A percentile compares a stretch with the other conserved stretches of the same genome.
These are phyloP conservation scores for Eragrostis curvula DNA, from an alignment of 176 grass and related monocot species.

Conservation along the genomic window DNA sequence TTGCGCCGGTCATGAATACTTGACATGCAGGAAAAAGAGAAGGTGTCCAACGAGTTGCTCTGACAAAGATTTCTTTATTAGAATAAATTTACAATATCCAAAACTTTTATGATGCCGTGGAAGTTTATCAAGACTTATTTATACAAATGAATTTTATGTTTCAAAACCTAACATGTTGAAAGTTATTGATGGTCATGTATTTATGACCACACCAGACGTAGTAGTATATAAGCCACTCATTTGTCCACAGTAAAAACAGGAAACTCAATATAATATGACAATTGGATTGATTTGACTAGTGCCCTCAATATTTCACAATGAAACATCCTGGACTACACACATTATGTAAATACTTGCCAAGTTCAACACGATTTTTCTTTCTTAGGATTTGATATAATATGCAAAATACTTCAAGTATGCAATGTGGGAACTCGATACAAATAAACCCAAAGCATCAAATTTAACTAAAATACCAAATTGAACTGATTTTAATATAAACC, in stretches of 20 bases:
- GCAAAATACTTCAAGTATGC: background rate
- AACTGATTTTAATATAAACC: background rate
- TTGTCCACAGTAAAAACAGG: background rate
- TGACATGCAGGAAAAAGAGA: background rate
- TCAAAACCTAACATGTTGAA: background rate
- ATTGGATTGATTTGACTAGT: background rate
- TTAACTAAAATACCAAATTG: background rate
- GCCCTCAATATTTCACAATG: background rate
- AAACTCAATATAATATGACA: background rate
- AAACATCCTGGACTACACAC: background rate
- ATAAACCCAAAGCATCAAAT: background rate
- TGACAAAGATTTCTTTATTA: background rate
- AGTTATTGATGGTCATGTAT: background rate
- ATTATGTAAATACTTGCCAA: background rate
- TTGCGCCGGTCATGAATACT: too few species aligned
- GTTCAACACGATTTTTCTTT: background rate
- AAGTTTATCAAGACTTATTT: background rate
- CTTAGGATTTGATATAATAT: background rate
- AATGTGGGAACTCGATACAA: background rate
- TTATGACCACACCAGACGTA: background rate
- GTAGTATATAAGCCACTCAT: background rate
- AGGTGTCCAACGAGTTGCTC: background rate
- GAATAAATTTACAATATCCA: background rate
- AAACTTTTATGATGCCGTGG: background rate
- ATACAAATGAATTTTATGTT: background rate